Evolutionary conservation across 306 rosid genomes (phyloP).

Genomic region (Datisca glomerata): DNA sequence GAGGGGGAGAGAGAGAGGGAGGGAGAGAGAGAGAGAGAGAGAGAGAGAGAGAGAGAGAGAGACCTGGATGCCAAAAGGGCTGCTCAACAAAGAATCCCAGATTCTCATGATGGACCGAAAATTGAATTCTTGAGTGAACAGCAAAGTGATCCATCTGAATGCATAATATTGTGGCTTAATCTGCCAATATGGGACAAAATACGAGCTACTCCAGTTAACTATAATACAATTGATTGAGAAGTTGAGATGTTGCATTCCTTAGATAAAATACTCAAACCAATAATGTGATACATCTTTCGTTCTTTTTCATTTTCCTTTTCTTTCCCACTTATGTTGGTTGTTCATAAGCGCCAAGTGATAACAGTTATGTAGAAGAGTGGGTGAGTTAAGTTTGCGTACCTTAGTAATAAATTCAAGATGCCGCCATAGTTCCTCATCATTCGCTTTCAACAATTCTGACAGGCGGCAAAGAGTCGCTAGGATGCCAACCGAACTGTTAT

Average conservation of each 20-base stretch:
- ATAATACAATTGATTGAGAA: too few relatives aligned
- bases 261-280: too few relatives aligned
- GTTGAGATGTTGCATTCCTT: too few relatives aligned
- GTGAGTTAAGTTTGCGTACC: too few relatives aligned
- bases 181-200: slow-evolving; percentile 19
- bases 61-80: slow-evolving; percentile 75
- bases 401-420: slow-evolving; percentile 66
- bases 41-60: slow-evolving; percentile 17
- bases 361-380: too few relatives aligned
- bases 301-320: too few relatives aligned
- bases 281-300: too few relatives aligned
- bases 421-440: slow-evolving; percentile 64
- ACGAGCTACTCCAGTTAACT: neutral
- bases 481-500: slow-evolving; percentile 64
- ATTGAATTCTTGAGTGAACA: slow-evolving; percentile 68
- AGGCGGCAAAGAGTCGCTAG: slow-evolving; percentile 61
- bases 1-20: slow-evolving; percentile 1
- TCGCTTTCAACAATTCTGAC: slow-evolving; percentile 44
- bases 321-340: too few relatives aligned
- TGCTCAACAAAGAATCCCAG: slow-evolving; percentile 70
- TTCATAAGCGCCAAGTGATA: too few relatives aligned
- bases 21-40: slow-evolving; percentile 1
- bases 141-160: slow-evolving; percentile 78
- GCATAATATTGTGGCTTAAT: slow-evolving; percentile 70
- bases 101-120: slow-evolving; percentile 58